Conservation (phyloP, 129 eudicot species). For the Silybum marianum region DNA sequence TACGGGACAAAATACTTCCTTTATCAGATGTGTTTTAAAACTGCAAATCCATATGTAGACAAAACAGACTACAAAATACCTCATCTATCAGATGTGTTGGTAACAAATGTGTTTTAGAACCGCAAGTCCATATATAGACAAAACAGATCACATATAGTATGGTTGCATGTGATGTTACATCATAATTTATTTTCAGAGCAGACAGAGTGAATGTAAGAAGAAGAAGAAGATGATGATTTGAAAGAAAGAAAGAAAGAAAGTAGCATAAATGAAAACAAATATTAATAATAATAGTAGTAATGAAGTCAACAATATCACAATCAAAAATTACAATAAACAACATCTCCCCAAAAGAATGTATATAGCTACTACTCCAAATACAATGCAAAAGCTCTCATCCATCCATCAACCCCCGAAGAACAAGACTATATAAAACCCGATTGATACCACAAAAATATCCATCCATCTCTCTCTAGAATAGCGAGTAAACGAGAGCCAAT, state of each 20-base stretch:
- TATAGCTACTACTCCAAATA: conserved; percentile 40
- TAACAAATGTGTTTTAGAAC: no score
- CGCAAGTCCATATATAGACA: no score
- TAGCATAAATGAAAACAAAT: conserved; percentile 23
- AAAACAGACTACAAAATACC: no score
- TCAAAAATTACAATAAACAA: conserved; percentile 35
- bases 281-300: conserved; percentile 17
- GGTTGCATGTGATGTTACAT: no score
- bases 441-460: conserved; percentile 9
- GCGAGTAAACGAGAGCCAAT: conserved; percentile 41
- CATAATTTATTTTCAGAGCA: no score
- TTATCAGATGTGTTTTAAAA: no score
- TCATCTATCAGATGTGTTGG: no score
- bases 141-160: no score
- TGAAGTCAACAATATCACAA: conserved; percentile 29
- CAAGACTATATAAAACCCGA: conserved; percentile 25
- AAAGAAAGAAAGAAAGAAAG: not conserved
- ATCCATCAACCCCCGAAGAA: conserved; percentile 2
- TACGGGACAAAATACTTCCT: no score
- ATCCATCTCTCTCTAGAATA: conserved; percentile 34
- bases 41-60: no score
- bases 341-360: conserved; percentile 43
- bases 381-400: conserved; percentile 33
- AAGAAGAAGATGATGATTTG: not conserved
- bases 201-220: not conserved